Percentiles rank a stretch among this genome's conserved stretches.
Conservation (phyloP, 2,329 filamentous ascomycete species). For the Pseudophaeomoniella oleicola region DNA sequence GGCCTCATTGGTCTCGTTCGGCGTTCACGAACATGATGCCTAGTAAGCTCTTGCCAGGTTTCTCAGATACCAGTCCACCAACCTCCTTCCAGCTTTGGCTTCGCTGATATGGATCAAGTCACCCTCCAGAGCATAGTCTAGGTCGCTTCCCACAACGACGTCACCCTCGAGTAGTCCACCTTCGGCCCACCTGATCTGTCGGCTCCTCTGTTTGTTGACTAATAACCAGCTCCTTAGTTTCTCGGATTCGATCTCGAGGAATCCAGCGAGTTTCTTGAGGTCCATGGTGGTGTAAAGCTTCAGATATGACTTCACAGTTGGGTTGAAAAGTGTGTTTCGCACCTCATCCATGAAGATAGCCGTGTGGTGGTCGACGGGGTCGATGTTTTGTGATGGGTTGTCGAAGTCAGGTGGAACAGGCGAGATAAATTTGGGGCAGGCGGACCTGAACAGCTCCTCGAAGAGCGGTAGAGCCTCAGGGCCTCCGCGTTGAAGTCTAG, state of each 20-base stretch:
- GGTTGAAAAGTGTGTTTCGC: slow-evolving; percentile 97
- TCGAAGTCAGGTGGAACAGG: slow-evolving; percentile 96
- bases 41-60: slow-evolving; percentile 91
- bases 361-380: slow-evolving; percentile 94
- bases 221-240: slow-evolving; percentile 86
- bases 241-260: slow-evolving; percentile 93
- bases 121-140: slow-evolving; percentile 93
- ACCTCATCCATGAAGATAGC: slow-evolving; percentile 99
- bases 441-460: slow-evolving; percentile 91
- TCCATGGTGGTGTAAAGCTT: slow-evolving; percentile 99
- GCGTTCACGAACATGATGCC: too few species aligned
- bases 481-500: slow-evolving; percentile 89
- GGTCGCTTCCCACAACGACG: slow-evolving; percentile 79
- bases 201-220: slow-evolving; percentile 96
- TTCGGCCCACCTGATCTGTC: slow-evolving; percentile 89
- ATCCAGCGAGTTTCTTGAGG: slow-evolving; percentile 90
- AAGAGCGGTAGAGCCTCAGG: slow-evolving; percentile 92
- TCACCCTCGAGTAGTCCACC: slow-evolving; percentile 85
- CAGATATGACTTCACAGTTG: slow-evolving; percentile 94
- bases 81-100: slow-evolving; percentile 90
- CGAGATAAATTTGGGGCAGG: slow-evolving; percentile 99
- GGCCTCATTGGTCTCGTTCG: too few species aligned
- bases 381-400: slow-evolving; percentile 86
- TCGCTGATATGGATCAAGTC: slow-evolving; percentile 98
- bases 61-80: slow-evolving; percentile 98